These are phyloP conservation scores for Brassica napus DNA, from an alignment of 345 rosid genomes.

Conservation along the genomic window Da-Ae NC_063436.1:29029501-29030000, in stretches of 20 bases:
- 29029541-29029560: constrained; percentile 95
- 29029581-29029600: constrained; percentile 87
- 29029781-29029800: constrained; percentile 8
- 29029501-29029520: background rate
- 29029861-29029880: constrained; percentile 60
- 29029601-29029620: constrained; percentile 69
- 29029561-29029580: constrained; percentile 90
- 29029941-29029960: background rate
- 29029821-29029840: background rate
- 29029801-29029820: background rate
- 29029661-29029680: constrained; percentile 13
- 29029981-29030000: background rate
- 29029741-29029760: constrained; percentile 80
- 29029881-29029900: constrained; percentile 92
- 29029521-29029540: constrained; percentile 1
- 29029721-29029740: constrained; percentile 88
- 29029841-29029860: background rate
- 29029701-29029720: constrained; percentile 90
- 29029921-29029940: constrained; percentile 61
- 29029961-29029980: background rate
- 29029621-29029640: background rate
- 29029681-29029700: constrained; percentile 54
- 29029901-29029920: constrained; percentile 88
- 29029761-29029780: constrained; percentile 53
- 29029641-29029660: background rate